Evolutionary conservation across 208 protist genomes (phyloP), one percentile per base, ranked within the genome.

Genomic region (Acanthamoeba comandoni): DNA sequence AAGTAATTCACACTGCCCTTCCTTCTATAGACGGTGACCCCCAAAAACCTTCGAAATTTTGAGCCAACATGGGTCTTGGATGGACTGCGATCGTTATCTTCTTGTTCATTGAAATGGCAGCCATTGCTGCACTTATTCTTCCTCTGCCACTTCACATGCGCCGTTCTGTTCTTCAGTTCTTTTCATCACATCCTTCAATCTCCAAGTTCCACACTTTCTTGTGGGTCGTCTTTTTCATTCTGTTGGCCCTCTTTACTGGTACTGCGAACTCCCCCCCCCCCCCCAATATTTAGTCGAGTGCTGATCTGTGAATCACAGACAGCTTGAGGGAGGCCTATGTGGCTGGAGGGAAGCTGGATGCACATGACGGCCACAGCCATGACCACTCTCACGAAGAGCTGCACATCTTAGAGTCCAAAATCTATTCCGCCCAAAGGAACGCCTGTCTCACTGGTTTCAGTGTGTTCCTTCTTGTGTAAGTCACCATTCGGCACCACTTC

Each of bases 31-130:
- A 43, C 35, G 35, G 35, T 43, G n/a, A n/a, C n/a, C n/a, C n/a
- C n/a, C n/a, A n/a, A n/a, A n/a, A n/a, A n/a, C n/a, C n/a, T n/a
- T 43, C 5, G 35, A 43, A 43, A 7, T 43, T 43, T 43, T 65
- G 9, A 12, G 80, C 9, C 92, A 92, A 53, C 31, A 79, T 79
- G 70, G 70, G 70, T 15, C 70, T 79, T 4, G 70, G 70, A 22
- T 79, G 70, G 70, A n/a, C 49, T 11, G 70, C 39, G 11, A 19
- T 79, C 12, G 70, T 39, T 17, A 2, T 79, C 11, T 79, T 79
- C 29, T 51, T 79, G 70, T 39, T 39, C 22, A 19, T 79, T 22
- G 70, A 79, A 26, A 51, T 26, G n/a, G 11, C 55, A 53, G 70
- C 43, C 11, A 58, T 39, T 51, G 15, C 29, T 11, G 70, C 55